phyloP scores from a whole-genome alignment of 169 alveolate species.

The Theileria luwenshuni region DNA sequence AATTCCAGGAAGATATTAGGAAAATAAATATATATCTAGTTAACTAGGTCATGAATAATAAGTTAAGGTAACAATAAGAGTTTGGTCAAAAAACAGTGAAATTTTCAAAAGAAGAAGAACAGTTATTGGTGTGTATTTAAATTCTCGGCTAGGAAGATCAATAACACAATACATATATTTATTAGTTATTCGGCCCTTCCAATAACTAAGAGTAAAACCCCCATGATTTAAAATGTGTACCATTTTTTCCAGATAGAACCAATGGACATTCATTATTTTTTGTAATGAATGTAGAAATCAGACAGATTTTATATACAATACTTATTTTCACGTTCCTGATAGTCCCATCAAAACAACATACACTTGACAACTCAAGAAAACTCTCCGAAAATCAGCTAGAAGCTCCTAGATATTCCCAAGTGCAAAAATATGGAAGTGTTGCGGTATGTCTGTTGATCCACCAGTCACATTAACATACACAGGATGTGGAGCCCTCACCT shows the following conservation, averaged over 20 bases:
- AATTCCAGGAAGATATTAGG: too few species aligned
- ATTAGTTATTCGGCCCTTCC: too few species aligned
- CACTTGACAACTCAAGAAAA: neutral
- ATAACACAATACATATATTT: too few species aligned
- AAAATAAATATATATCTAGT: too few species aligned
- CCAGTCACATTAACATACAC: neutral
- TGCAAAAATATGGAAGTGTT: conserved; percentile 2
- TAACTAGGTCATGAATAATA: neutral
- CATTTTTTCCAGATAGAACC: neutral
- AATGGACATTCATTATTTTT: neutral
- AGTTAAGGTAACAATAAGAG: too few species aligned
- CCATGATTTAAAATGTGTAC: conserved; percentile 5
- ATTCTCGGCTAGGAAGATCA: too few species aligned
- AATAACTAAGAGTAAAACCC: too few species aligned
- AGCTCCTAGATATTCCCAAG: conserved; percentile 18
- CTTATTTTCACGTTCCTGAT: neutral
- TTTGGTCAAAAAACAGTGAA: too few species aligned
- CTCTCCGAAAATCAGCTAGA: neutral
- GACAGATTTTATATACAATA: conserved; percentile 3
- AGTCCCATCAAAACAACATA: conserved; percentile 19
- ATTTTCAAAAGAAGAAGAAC: too few species aligned
- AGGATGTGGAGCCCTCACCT: conserved; percentile 67
- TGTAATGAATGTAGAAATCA: neutral
- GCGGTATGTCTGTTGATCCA: conserved; percentile 7
- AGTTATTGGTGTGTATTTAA: too few species aligned